A percentile compares a stretch with the other conserved stretches of the same genome.
phyloP scores from a whole-genome alignment of 768 basidiomycete genomes.

The Auriscalpium orientale region DNA sequence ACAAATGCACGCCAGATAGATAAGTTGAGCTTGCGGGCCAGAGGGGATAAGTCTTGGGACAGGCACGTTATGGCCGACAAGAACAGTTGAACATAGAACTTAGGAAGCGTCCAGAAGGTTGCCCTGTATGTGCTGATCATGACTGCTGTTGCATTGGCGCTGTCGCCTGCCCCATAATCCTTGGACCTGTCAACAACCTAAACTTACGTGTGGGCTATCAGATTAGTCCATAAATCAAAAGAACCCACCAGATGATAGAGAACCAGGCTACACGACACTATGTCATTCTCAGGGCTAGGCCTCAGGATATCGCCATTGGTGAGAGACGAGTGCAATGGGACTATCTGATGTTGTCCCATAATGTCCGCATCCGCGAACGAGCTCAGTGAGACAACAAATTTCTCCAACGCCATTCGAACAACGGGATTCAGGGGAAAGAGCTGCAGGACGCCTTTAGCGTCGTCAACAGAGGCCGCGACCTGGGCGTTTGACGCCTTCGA shows the following conservation, averaged over 20 bases:
- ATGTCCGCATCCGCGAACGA: conserved; percentile 10
- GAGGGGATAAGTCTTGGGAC: conserved; percentile 37
- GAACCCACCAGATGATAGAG: conserved; percentile 13
- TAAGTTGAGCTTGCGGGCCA: conserved; percentile 23
- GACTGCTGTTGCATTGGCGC: conserved; percentile 39
- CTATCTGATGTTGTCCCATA: background rate
- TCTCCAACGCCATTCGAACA: conserved; percentile 10
- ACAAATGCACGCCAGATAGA: conserved; percentile 67
- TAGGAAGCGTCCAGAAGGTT: conserved; percentile 54
- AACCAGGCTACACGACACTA: conserved; percentile 11
- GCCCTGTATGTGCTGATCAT: conserved; percentile 52
- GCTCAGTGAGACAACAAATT: conserved; percentile 13
- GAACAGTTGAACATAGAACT: conserved; percentile 63
- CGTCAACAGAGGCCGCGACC: conserved; percentile 12
- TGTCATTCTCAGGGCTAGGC: conserved; percentile 10
- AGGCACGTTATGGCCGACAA: conserved; percentile 57
- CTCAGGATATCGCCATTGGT: conserved; percentile 15
- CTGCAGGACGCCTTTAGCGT: conserved; percentile 11
- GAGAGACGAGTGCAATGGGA: conserved; percentile 3
- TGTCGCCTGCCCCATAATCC: conserved; percentile 10
- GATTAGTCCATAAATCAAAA: background rate
- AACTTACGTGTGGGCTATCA: background rate
- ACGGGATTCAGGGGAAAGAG: conserved; percentile 7
- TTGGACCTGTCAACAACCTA: conserved; percentile 11
- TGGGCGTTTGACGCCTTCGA: conserved; percentile 4